Percentiles rank a stretch among this genome's conserved stretches.
Conservation (phyloP, 2,329 filamentous ascomycete species). For the Colletotrichum melonis region DNA sequence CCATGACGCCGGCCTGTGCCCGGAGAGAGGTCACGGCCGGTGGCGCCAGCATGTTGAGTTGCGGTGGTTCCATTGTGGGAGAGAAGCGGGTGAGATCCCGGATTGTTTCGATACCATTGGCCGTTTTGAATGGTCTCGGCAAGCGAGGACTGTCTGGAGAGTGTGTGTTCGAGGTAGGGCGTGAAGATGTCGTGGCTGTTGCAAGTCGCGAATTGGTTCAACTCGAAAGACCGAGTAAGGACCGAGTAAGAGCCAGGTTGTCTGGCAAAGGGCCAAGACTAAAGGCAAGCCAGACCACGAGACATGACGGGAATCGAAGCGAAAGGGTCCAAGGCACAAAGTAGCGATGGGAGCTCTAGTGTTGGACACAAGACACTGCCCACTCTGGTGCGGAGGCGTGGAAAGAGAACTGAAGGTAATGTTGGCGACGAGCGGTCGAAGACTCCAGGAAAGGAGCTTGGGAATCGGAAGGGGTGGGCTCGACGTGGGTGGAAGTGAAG, state of each 20-base stretch:
- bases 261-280: conserved; percentile 62
- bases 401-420: neutral
- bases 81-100: conserved; percentile 40
- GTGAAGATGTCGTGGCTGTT: conserved; percentile 8
- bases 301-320: conserved; percentile 53
- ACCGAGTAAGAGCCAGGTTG: conserved; percentile 38
- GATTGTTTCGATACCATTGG: conserved; percentile 49
- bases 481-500: neutral
- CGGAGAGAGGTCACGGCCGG: conserved; percentile 65
- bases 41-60: conserved; percentile 59
- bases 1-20: conserved; percentile 64
- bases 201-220: conserved; percentile 22
- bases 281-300: conserved; percentile 54
- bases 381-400: neutral
- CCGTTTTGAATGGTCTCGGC: conserved; percentile 26
- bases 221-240: conserved; percentile 13
- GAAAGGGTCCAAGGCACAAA: conserved; percentile 13
- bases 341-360: conserved; percentile 15
- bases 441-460: neutral
- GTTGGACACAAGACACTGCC: conserved; percentile 1
- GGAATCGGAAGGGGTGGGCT: neutral
- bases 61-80: conserved; percentile 56
- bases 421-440: conserved; percentile 1
- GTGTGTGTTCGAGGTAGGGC: conserved; percentile 12
- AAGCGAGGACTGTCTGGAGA: conserved; percentile 22